These are phyloP conservation scores for Neurospora sp. DNA, from an alignment of 495 filamentous ascomycete genomes.

Conservation along the genomic window DNA sequence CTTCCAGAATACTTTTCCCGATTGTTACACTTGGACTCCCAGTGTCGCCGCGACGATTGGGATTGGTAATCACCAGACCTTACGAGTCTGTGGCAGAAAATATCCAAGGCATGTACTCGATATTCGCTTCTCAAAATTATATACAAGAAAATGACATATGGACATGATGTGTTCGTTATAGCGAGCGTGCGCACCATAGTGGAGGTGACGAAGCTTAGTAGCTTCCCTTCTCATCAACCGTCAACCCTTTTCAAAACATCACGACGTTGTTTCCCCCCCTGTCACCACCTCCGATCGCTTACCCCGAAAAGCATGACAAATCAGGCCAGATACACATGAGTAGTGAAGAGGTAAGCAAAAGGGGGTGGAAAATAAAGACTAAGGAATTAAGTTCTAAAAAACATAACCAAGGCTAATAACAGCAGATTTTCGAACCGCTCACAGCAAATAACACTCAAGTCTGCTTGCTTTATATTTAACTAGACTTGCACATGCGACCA, in stretches of 20 bases:
- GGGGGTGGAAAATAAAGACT: background rate
- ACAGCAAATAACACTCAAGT: background rate
- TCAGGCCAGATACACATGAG: background rate
- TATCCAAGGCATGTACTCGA: background rate
- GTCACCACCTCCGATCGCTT: background rate
- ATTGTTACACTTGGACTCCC: background rate
- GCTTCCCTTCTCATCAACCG: background rate
- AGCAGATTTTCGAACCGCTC: background rate
- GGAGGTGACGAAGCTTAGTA: background rate
- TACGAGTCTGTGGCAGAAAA: background rate
- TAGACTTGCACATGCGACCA: constrained; percentile 20
- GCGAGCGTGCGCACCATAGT: background rate
- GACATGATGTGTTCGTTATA: background rate
- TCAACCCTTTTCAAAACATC: background rate
- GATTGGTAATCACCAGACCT: background rate
- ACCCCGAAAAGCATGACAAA: background rate
- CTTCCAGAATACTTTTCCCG: background rate
- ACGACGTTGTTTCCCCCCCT: background rate
- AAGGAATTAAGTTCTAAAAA: background rate
- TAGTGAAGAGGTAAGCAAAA: background rate
- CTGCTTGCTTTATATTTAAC: background rate
- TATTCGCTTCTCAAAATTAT: background rate
- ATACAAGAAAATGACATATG: background rate
- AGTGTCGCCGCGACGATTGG: background rate
- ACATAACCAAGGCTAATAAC: background rate